Evolutionary conservation across 2,329 filamentous ascomycete genomes (phyloP), one percentile per base, ranked within the genome.

Genomic region (Ascochyta koolunga): DNA sequence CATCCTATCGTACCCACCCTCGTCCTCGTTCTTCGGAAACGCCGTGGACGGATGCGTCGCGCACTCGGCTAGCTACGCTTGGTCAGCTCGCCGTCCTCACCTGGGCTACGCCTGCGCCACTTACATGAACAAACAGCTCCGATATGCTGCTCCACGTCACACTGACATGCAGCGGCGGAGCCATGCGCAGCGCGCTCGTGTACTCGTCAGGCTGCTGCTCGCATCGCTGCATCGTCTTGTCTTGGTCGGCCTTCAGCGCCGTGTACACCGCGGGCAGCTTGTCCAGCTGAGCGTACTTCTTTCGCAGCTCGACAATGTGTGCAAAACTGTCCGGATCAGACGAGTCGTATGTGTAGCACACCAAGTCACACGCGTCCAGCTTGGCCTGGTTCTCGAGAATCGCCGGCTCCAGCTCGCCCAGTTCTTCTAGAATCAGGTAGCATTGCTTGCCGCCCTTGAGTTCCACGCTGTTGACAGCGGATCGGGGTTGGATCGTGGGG

Each of bases 311-410:
- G 32, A 93, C 89, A 47, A 99, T 91, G 69, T 98, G 93, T 1
- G 89, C 87, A 74, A 99, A 99, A 4, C 91, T 96, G 74, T 98
- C 93, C 0, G 95, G 93, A 58, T 99, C 93, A 1, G 92, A 96
- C 2, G 93, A 98, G 78, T 99, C 95, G 77, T 98, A 99, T 0
- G 91, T 88, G 76, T 96, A 98, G 76, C 93, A 96, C 39, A 99
- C 84, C 21, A 99, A 83, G 74, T 99, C 95, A 75, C 93, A 98
- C 5, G 92, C 88, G 67, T 96, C 91, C 13, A 99, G 82, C 75
- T 96, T 96, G 38, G 87, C 85, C 68, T 88, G 87, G 70, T 99
- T 99, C 51, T 98, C 95, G 3, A 99, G 80, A 49, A 98, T 92
- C 11, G 95, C 95, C 0, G 91, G 89, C 74, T 98, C 95, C n/a